These are phyloP conservation scores for Lipomyces oligophaga DNA, from an alignment of 805 yeast species.

Conservation along the genomic window DNA sequence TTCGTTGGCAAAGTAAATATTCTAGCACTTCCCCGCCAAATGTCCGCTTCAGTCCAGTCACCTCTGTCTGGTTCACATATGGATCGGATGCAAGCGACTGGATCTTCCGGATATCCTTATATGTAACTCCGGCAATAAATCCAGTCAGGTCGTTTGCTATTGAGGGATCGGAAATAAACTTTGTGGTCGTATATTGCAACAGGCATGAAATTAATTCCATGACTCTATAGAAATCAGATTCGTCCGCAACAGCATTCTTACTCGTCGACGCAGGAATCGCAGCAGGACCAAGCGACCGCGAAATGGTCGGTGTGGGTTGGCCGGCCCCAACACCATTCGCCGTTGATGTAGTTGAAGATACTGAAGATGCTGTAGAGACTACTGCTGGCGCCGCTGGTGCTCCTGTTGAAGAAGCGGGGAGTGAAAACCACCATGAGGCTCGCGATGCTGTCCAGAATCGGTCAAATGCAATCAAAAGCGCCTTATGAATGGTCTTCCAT, in stretches of 20 bases:
- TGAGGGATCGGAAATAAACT: neutral
- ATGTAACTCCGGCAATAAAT: constrained; percentile 1
- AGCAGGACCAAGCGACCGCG: neutral
- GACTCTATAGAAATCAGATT: constrained; percentile 4
- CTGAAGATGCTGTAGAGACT: too few species aligned
- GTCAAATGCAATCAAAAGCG: constrained; percentile 9
- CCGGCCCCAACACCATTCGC: too few species aligned
- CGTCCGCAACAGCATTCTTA: neutral
- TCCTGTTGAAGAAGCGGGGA: neutral
- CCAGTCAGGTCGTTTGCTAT: neutral
- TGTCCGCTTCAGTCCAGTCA: constrained; percentile 2
- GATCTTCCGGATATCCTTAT: constrained; percentile 4
- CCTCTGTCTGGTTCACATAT: too few species aligned
- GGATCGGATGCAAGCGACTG: constrained; percentile 9
- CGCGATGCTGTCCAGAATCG: constrained; percentile 12
- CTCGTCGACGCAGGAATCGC: neutral
- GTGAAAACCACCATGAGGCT: neutral
- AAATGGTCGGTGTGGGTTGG: too few species aligned
- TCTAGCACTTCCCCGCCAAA: constrained; percentile 6
- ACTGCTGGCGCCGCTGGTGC: too few species aligned
- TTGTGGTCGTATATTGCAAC: constrained; percentile 1
- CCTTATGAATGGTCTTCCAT: constrained; percentile 20
- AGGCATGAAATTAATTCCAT: constrained; percentile 10
- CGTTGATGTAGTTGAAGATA: too few species aligned
- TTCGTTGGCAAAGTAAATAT: constrained; percentile 11